Conservation (phyloP, 2,329 filamentous ascomycete species). For the Hirsutella minnesotensis region DNA sequence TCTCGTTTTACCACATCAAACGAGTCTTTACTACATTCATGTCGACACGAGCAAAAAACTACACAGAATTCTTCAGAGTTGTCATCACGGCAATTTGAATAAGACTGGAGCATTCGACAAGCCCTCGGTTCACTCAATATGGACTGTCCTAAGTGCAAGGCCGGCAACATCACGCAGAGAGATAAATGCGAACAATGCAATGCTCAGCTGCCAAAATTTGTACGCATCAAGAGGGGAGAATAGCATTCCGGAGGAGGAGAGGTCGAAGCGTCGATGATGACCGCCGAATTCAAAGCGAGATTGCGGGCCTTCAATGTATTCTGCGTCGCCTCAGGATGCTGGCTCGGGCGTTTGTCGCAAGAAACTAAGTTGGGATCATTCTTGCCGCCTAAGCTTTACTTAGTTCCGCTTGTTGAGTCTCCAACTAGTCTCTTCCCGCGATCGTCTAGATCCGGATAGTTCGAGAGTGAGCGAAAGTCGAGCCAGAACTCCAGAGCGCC, state of each 20-base stretch:
- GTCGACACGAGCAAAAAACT: no score
- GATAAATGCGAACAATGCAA: conserved; percentile 1
- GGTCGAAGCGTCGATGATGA: background rate
- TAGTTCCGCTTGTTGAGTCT: background rate
- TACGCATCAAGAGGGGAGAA: background rate
- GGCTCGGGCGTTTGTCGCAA: no score
- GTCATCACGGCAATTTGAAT: no score
- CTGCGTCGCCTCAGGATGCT: no score
- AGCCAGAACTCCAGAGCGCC: conserved; percentile 1
- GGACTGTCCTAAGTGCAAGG: conserved; percentile 4
- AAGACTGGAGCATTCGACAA: background rate
- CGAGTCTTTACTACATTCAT: no score
- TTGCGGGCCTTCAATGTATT: background rate
- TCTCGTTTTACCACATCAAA: no score
- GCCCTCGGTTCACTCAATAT: background rate
- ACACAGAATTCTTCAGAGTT: no score
- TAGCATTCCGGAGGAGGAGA: background rate
- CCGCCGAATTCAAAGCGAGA: background rate
- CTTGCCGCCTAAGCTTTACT: background rate
- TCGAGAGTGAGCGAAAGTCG: conserved; percentile 1
- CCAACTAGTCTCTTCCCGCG: background rate
- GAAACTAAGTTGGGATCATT: no score
- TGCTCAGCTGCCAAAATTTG: conserved; percentile 1
- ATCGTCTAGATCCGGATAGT: background rate
- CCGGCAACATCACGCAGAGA: background rate